Percentiles rank a stretch among this genome's conserved stretches.
These are phyloP conservation scores for Ceratocystis cubensis DNA, from an alignment of 2,329 filamentous ascomycete species.

Conservation along the genomic window DNA sequence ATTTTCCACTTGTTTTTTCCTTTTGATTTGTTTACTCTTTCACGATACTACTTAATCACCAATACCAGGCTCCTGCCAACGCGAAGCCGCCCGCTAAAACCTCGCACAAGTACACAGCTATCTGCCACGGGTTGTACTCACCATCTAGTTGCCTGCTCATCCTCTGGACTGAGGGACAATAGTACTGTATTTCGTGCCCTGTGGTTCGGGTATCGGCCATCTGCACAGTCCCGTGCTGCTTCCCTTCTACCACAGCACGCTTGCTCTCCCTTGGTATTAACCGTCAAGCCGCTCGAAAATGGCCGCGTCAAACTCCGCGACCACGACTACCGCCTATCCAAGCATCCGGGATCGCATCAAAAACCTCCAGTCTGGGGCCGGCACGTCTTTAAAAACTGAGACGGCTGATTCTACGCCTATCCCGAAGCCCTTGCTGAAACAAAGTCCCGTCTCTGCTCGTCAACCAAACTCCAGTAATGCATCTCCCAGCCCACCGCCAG, in stretches of 20 bases:
- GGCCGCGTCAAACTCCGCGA: not conserved
- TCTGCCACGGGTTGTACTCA: too few species aligned
- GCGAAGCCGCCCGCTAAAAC: too few species aligned
- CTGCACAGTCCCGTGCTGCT: not conserved
- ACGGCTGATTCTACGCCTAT: not conserved
- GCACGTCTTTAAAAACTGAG: not conserved
- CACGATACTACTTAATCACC: not conserved
- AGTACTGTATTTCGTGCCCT: not conserved
- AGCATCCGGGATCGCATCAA: constrained; percentile 1
- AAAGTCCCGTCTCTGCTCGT: not conserved
- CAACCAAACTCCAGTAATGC: not conserved
- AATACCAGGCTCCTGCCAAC: not conserved
- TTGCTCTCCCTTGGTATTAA: not conserved
- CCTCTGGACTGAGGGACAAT: not conserved
- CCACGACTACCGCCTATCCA: not conserved
- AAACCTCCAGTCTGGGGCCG: not conserved
- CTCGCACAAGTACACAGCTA: too few species aligned
- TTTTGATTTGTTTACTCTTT: not conserved
- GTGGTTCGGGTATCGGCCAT: not conserved
- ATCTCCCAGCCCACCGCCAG: not conserved
- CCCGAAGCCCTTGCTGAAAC: not conserved
- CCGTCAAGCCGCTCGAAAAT: not conserved
- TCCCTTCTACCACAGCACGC: not conserved
- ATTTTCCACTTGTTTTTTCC: not conserved
- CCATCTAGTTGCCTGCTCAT: too few species aligned